A percentile compares a stretch with the other conserved stretches of the same genome.
Conservation (phyloP, 192 early-diverging fungal species). For the Obelidium mucronatum region DNA sequence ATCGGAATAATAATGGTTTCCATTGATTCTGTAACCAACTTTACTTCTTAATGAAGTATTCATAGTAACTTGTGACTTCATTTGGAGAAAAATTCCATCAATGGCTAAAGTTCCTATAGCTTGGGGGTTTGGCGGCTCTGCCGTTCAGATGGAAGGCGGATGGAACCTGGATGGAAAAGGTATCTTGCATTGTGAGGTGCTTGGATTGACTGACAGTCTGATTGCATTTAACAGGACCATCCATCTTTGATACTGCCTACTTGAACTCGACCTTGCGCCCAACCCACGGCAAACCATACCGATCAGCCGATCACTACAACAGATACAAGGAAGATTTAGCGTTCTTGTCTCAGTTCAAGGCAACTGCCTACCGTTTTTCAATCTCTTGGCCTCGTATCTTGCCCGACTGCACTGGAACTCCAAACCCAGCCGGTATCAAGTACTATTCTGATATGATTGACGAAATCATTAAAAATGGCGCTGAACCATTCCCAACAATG, state of each 20-base stretch:
- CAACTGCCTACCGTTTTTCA: slow-evolving; percentile 47
- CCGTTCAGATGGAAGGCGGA: slow-evolving; percentile 52
- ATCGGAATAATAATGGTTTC: no score
- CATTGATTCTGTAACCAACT: no score
- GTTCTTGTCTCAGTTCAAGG: slow-evolving; percentile 30
- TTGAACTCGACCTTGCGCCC: not conserved
- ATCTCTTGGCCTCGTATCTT: slow-evolving; percentile 49
- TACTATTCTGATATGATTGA: slow-evolving; percentile 45
- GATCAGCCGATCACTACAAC: slow-evolving; percentile 42
- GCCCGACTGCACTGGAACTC: slow-evolving; percentile 38
- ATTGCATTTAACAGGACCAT: no score
- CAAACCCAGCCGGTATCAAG: slow-evolving; percentile 36
- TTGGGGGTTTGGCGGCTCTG: not conserved
- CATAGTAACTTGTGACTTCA: no score
- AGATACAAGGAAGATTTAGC: slow-evolving; percentile 31
- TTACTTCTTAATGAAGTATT: no score
- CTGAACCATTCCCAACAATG: slow-evolving; percentile 41
- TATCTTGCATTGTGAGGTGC: no score
- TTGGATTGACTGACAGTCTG: no score
- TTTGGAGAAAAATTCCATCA: no score
- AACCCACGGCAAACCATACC: slow-evolving; percentile 16
- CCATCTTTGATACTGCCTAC: slow-evolving; percentile 47
- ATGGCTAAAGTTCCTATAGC: not conserved
- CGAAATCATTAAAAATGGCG: slow-evolving; percentile 29
- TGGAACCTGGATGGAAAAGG: slow-evolving; percentile 57